A percentile compares a stretch with the other conserved stretches of the same genome.
These are phyloP conservation scores for Phialemonium atrogriseum DNA, from an alignment of 2,329 filamentous ascomycete species.

Conservation along the genomic window DNA sequence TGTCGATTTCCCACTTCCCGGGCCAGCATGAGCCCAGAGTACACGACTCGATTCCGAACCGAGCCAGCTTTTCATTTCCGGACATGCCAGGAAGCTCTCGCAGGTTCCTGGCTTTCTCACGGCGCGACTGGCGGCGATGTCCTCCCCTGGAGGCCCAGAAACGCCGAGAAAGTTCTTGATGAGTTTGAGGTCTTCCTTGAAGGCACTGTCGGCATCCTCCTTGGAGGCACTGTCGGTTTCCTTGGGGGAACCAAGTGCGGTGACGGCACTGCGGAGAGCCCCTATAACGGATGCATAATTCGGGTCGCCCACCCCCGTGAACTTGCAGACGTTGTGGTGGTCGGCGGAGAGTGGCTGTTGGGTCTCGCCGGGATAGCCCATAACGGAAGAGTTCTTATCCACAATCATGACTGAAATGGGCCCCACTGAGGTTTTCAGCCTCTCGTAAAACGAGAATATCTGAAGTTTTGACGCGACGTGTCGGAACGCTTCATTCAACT, in stretches of 20 bases:
- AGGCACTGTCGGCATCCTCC: background rate
- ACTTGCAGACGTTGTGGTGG: constrained; percentile 23
- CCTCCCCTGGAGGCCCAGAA: constrained; percentile 3
- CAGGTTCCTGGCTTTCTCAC: constrained; percentile 8
- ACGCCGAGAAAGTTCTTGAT: background rate
- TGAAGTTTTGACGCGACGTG: constrained; percentile 17
- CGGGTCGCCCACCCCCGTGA: constrained; percentile 9
- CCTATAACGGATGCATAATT: constrained; percentile 13
- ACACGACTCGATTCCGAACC: constrained; percentile 2
- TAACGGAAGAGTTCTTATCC: constrained; percentile 17
- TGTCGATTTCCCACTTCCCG: constrained; percentile 10
- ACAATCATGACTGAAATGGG: constrained; percentile 11
- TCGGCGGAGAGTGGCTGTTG: constrained; percentile 16
- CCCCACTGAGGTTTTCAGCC: constrained; percentile 13
- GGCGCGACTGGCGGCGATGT: constrained; percentile 3
- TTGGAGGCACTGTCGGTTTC: constrained; percentile 2
- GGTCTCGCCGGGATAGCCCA: constrained; percentile 19
- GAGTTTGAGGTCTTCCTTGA: constrained; percentile 1
- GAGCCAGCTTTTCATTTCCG: constrained; percentile 5
- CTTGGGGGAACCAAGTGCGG: constrained; percentile 3
- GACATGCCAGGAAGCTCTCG: constrained; percentile 3
- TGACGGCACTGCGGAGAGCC: constrained; percentile 10
- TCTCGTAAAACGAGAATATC: constrained; percentile 28
- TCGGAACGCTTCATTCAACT: constrained; percentile 26
- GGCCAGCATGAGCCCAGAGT: constrained; percentile 6